Percentiles rank a stretch among this genome's conserved stretches.
Evolutionary conservation across 1,284 basidiomycete genomes (phyloP).

Genomic region (Trichosporon inkin): DNA sequence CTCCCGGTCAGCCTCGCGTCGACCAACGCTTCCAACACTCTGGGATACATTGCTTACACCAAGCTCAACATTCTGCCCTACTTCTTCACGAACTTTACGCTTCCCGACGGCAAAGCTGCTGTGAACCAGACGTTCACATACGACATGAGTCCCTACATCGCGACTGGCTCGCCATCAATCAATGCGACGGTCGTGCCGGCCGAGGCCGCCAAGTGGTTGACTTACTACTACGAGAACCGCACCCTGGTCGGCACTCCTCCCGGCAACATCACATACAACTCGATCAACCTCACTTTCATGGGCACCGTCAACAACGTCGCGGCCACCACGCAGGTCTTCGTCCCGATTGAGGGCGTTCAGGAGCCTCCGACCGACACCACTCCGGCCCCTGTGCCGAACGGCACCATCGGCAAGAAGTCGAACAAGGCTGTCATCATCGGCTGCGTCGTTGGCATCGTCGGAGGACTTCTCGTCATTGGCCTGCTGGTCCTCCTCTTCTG

Average conservation of each 20-base stretch:
- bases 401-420: slow-evolving; percentile 19
- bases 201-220: slow-evolving; percentile 48
- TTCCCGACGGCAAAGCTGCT: slow-evolving; percentile 47
- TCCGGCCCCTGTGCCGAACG: slow-evolving; percentile 27
- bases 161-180: slow-evolving; percentile 26
- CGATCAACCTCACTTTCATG: slow-evolving; percentile 39
- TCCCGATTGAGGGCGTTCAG: slow-evolving; percentile 34
- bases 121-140: slow-evolving; percentile 38
- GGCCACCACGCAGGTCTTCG: slow-evolving; percentile 30
- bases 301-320: slow-evolving; percentile 25
- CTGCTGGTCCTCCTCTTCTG: slow-evolving; percentile 40
- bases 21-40: slow-evolving; percentile 35
- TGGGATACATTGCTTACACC: slow-evolving; percentile 38
- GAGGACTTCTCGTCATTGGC: slow-evolving; percentile 30
- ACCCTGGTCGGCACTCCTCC: slow-evolving; percentile 44
- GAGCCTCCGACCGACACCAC: slow-evolving; percentile 17
- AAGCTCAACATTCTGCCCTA: slow-evolving; percentile 50
- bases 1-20: slow-evolving; percentile 45
- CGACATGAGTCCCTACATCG: slow-evolving; percentile 38
- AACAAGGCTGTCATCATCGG: slow-evolving; percentile 48
- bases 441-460: slow-evolving; percentile 37
- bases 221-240: slow-evolving; percentile 43
- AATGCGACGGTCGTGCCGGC: slow-evolving; percentile 40
- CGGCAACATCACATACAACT: slow-evolving; percentile 30
- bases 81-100: slow-evolving; percentile 47